Percentiles rank a stretch among this genome's conserved stretches.
Conservation (phyloP, 2,329 filamentous ascomycete species). For the Fusarium oxysporum region DNA sequence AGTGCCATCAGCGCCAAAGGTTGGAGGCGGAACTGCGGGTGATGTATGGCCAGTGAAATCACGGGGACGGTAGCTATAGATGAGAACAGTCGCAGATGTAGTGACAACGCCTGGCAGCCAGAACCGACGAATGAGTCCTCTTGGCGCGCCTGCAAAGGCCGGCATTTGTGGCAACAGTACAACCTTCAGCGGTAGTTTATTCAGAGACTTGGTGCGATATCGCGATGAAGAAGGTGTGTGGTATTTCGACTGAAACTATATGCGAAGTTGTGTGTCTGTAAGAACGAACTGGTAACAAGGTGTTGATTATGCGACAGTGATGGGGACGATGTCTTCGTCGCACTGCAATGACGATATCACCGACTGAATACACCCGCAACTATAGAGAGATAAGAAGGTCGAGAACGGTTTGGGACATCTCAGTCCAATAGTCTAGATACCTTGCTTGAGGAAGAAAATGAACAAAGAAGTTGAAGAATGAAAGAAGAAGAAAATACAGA, state of each 20-base stretch:
- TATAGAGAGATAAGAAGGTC: neutral
- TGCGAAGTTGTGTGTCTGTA: neutral
- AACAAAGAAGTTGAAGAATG: neutral
- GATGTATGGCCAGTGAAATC: slow-evolving; percentile 78
- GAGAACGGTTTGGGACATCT: neutral
- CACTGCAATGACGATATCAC: neutral
- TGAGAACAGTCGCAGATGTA: slow-evolving; percentile 58
- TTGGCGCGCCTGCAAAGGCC: slow-evolving; percentile 26
- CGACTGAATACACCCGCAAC: neutral
- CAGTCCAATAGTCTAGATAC: neutral
- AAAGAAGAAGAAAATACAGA: neutral
- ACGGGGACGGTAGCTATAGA: slow-evolving; percentile 73
- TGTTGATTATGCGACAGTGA: neutral
- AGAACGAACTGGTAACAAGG: neutral
- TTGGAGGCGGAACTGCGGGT: slow-evolving; percentile 76
- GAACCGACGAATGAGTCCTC: slow-evolving; percentile 55
- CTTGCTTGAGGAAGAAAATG: neutral
- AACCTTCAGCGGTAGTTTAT: neutral
- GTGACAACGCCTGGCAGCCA: slow-evolving; percentile 57
- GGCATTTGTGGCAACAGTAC: slow-evolving; percentile 28
- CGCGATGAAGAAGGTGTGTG: neutral
- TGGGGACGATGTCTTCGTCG: neutral
- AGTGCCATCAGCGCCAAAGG: slow-evolving; percentile 74
- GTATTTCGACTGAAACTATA: neutral
- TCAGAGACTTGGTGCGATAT: neutral